Evolutionary conservation across 1,284 basidiomycete species (phyloP).

Genomic region (Mrakiaceae sp.): DNA sequence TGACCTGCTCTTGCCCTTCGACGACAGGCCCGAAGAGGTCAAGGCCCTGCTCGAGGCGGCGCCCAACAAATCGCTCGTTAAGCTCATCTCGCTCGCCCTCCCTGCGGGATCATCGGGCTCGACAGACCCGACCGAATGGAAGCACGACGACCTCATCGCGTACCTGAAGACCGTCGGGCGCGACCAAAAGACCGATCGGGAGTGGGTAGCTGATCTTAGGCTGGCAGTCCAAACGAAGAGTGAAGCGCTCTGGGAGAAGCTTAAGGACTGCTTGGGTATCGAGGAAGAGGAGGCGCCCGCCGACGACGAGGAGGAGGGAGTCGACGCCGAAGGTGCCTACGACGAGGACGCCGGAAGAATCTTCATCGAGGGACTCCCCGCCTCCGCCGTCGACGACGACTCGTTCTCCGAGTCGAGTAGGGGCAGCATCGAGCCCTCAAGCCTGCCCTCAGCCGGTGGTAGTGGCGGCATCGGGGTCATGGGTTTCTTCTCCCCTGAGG

Average conservation of each 20-base stretch:
- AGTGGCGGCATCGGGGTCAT: not conserved
- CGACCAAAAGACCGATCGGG: not conserved
- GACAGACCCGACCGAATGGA: slow-evolving; percentile 1
- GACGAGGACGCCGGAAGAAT: not conserved
- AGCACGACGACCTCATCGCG: not conserved
- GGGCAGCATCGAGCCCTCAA: not conserved
- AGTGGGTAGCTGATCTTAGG: not conserved
- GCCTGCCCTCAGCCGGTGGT: not conserved
- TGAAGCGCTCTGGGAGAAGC: slow-evolving; percentile 17
- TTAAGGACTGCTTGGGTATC: slow-evolving; percentile 15
- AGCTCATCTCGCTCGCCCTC: slow-evolving; percentile 14
- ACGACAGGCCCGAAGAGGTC: slow-evolving; percentile 12
- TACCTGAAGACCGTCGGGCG: slow-evolving; percentile 1
- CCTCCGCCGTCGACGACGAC: not conserved
- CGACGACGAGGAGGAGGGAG: slow-evolving; percentile 9
- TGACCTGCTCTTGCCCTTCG: slow-evolving; percentile 15
- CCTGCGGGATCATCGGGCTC: not conserved
- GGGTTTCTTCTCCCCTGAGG: slow-evolving; percentile 12
- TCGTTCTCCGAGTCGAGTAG: not conserved
- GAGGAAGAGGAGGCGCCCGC: slow-evolving; percentile 4
- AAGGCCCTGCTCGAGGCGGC: slow-evolving; percentile 7
- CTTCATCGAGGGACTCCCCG: slow-evolving; percentile 12
- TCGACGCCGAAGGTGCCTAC: not conserved
- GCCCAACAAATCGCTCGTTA: slow-evolving; percentile 9
- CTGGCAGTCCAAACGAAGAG: slow-evolving; percentile 4